A percentile compares a stretch with the other conserved stretches of the same genome.
Evolutionary conservation across 371 early-diverging fungal genomes (phyloP).

Genomic region (Mortierella sp.): DNA sequence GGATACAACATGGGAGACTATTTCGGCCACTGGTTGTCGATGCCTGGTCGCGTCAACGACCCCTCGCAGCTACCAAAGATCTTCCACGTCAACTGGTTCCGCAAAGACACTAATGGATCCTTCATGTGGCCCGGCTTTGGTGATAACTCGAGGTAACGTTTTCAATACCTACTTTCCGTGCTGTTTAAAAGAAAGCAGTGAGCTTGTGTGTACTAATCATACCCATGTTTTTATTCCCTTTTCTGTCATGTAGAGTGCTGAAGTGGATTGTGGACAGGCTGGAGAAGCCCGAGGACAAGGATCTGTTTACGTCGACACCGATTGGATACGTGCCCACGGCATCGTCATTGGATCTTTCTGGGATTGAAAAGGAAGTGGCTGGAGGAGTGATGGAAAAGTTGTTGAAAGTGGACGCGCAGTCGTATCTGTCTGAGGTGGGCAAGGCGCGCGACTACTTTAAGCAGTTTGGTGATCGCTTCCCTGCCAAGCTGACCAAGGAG

Average conservation of each 20-base stretch:
- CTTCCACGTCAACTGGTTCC: conserved; percentile 66
- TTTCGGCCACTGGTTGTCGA: conserved; percentile 60
- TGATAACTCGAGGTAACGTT: conserved; percentile 53
- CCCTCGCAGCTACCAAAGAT: conserved; percentile 60
- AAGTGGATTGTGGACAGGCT: conserved; percentile 64
- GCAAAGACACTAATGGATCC: conserved; percentile 55
- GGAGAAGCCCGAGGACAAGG: conserved; percentile 54
- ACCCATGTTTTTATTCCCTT: neutral
- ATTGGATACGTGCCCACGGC: conserved; percentile 61
- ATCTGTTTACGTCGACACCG: conserved; percentile 57
- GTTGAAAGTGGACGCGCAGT: conserved; percentile 46
- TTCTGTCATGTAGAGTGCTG: conserved; percentile 48
- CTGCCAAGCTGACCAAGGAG: conserved; percentile 57
- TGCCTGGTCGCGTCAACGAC: conserved; percentile 52
- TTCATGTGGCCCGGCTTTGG: conserved; percentile 66
- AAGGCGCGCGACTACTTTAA: conserved; percentile 61
- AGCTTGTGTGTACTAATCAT: neutral
- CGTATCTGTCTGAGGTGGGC: conserved; percentile 57
- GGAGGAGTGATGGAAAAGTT: conserved; percentile 59
- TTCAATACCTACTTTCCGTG: neutral
- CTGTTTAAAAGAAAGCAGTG: neutral
- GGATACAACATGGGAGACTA: conserved; percentile 67
- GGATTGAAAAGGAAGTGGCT: conserved; percentile 53
- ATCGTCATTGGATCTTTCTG: conserved; percentile 55
- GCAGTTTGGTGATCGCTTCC: conserved; percentile 59